Evolutionary conservation across 768 basidiomycete species (phyloP).

Genomic region (Strobilomyces echinocephalus): DNA sequence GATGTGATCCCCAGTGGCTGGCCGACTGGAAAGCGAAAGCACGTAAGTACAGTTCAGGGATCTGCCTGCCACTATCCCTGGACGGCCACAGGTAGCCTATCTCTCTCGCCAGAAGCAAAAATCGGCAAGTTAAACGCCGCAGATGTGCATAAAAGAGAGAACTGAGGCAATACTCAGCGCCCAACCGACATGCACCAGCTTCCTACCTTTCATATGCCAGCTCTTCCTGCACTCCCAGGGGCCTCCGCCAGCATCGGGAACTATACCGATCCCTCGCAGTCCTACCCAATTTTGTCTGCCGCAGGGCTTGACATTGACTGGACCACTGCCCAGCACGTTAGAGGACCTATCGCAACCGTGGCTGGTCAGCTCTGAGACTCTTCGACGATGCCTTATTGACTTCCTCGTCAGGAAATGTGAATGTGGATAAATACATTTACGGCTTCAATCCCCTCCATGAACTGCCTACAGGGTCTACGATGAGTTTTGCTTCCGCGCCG

Average conservation of each 20-base stretch:
- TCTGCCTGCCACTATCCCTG: no score
- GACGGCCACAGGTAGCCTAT: no score
- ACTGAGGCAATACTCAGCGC: neutral
- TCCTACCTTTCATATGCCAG: neutral
- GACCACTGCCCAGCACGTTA: neutral
- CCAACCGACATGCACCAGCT: neutral
- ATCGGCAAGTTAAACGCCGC: neutral
- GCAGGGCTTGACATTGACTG: neutral
- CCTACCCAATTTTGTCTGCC: neutral
- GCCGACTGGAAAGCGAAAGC: no score
- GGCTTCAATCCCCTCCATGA: neutral
- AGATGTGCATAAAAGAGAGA: neutral
- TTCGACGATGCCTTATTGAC: neutral
- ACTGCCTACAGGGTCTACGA: neutral
- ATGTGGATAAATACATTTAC: neutral
- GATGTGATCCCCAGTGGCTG: no score
- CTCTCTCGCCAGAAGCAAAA: no score
- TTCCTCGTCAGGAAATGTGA: neutral
- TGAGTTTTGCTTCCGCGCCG: neutral
- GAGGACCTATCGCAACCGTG: neutral
- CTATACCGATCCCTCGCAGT: neutral
- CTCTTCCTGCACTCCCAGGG: neutral
- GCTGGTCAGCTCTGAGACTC: neutral
- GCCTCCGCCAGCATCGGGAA: neutral
- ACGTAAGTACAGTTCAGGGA: no score